A percentile compares a stretch with the other conserved stretches of the same genome.
Evolutionary conservation across 2,329 filamentous ascomycete genomes (phyloP).

Genomic region (Diaporthe citriasiana): DNA sequence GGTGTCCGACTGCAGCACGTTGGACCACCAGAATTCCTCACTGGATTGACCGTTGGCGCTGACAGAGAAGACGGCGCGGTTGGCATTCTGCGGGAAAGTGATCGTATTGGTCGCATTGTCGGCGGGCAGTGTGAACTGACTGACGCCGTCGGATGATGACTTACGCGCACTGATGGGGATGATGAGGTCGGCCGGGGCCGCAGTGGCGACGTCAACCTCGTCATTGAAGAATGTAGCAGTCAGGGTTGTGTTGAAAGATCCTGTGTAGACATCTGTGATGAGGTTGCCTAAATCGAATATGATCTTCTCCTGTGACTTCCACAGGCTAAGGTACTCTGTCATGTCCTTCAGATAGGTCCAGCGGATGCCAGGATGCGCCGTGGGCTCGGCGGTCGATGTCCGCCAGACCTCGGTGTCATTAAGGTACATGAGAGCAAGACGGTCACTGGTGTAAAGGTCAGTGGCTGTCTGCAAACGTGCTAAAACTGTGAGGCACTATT

Average conservation of each 20-base stretch:
- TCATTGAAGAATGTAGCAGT: conserved; percentile 78
- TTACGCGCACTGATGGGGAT: conserved; percentile 74
- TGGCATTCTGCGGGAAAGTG: conserved; percentile 74
- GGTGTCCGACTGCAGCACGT: conserved; percentile 75
- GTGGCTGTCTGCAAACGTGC: conserved; percentile 2
- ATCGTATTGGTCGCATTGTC: conserved; percentile 72
- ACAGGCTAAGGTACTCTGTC: conserved; percentile 78
- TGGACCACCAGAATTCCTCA: conserved; percentile 91
- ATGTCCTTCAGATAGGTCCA: conserved; percentile 87
- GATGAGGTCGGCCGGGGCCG: conserved; percentile 72
- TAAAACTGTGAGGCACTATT: background rate
- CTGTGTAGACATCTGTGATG: conserved; percentile 79
- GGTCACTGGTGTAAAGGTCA: conserved; percentile 60
- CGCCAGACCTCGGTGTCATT: conserved; percentile 85
- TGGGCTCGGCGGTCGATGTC: conserved; percentile 87
- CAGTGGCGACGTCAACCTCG: conserved; percentile 53
- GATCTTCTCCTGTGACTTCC: conserved; percentile 77
- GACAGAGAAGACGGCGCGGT: conserved; percentile 81
- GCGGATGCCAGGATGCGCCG: conserved; percentile 72
- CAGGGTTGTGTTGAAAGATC: conserved; percentile 79
- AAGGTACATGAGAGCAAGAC: conserved; percentile 81
- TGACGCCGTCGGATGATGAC: conserved; percentile 65
- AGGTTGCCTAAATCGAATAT: conserved; percentile 87
- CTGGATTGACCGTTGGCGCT: conserved; percentile 80
- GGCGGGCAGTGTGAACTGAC: conserved; percentile 76